phyloP scores from a whole-genome alignment of 768 basidiomycete species.

The Leccinum disarticulatum region DNA sequence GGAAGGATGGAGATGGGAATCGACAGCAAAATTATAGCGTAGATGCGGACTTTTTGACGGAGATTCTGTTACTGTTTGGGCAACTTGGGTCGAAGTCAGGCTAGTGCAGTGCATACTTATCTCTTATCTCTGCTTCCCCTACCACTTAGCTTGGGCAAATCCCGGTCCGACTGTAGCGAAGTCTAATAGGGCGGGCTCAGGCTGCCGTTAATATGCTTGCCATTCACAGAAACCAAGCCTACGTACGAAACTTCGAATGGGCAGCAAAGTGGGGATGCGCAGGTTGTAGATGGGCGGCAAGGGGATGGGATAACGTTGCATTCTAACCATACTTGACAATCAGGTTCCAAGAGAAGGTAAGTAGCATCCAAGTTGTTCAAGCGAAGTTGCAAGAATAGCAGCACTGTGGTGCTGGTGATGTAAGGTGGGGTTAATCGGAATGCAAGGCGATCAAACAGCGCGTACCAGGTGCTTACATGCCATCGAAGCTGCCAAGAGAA shows the following conservation, averaged over 20 bases:
- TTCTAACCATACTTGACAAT: not conserved
- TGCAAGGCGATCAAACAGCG: not conserved
- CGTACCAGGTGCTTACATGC: not conserved
- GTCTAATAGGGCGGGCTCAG: no score
- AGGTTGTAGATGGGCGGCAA: not conserved
- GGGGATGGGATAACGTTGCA: not conserved
- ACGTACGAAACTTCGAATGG: not conserved
- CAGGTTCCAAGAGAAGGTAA: not conserved
- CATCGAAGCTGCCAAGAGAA: not conserved
- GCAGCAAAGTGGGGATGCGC: not conserved
- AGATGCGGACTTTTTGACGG: not conserved
- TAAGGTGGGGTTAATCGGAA: not conserved
- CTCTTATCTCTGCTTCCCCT: not conserved
- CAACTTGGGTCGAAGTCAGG: not conserved
- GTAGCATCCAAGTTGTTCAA: not conserved
- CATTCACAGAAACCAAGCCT: not conserved
- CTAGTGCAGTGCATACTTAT: not conserved
- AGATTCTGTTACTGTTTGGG: not conserved
- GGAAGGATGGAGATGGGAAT: not conserved
- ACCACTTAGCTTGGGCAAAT: not conserved
- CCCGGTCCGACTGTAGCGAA: not conserved
- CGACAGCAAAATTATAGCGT: not conserved
- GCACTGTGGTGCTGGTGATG: not conserved
- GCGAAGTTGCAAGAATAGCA: not conserved
- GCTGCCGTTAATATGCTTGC: not conserved